Evolutionary conservation across 2,329 filamentous ascomycete genomes (phyloP), one percentile per base, ranked within the genome.

Genomic region (Sclerotinia borealis): DNA sequence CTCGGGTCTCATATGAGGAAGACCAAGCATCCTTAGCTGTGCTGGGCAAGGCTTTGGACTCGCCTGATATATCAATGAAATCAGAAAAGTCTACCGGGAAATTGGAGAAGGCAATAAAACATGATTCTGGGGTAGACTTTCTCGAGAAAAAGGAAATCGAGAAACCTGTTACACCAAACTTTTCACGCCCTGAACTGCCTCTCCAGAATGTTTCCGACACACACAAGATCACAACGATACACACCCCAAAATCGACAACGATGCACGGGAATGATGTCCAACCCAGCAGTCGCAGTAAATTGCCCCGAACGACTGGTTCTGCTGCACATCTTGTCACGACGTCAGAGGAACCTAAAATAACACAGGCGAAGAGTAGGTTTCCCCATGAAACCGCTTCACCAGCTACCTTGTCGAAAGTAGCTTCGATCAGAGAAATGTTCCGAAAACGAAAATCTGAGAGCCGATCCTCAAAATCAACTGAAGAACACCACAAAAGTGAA

Each of bases 11-110:
- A 17, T 62, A 69, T 34, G 67, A 69, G 37, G 63, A 70, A 34
- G 69, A 71, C 41, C 48, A 65, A 37, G 62, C 64, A 27, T 71
- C 68, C 41, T 55, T 70, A 36, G 64, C 64, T 39, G 54, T 65
- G 17, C 64, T 70, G 17, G 64, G 64, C 9, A 25, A 61, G 27
- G 66, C 60, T 58, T 58, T 71, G n/a, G 58, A 61, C 19, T 59
- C 58, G 19, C 55, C 56, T 43, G 39, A 3, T 9, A 27, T 31
- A n/a, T 31, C 56, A 11, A 45, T 45, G 4, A 47, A 51, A 34
- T 15, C 29, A 3, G n/a, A 25, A 19, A 48, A 54, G 4, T 37
- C 25, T 47, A 17, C 19, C 9, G 39, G 25, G 8, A 45, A 19
- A 45, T 10, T 27, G 29, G 34, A 50, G 25, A 37, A 52, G n/a